Evolutionary conservation across 2,329 filamentous ascomycete genomes (phyloP).

Genomic region (Hypocreales sp.): DNA sequence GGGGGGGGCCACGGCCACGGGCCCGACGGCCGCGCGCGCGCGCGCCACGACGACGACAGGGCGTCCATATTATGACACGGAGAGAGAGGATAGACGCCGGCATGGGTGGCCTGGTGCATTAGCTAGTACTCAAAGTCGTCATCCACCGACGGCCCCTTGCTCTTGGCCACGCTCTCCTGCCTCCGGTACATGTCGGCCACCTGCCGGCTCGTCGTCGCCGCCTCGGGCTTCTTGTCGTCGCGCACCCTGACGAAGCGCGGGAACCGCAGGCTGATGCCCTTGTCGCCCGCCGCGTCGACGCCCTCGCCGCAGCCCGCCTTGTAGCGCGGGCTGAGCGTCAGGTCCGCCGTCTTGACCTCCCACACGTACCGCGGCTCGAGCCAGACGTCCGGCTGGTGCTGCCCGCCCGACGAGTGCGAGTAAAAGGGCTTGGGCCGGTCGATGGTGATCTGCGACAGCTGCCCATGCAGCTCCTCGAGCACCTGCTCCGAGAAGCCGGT

Average conservation of each 20-base stretch:
- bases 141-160: conserved; percentile 73
- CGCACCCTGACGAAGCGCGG: conserved; percentile 82
- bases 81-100: too few relatives aligned
- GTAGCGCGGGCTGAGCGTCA: conserved; percentile 85
- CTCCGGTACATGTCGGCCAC: conserved; percentile 95
- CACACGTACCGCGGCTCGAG: conserved; percentile 90
- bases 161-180: conserved; percentile 82
- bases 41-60: conserved; percentile 4
- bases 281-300: conserved; percentile 52
- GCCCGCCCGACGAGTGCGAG: conserved; percentile 63
- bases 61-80: conserved; percentile 12
- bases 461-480: conserved; percentile 70
- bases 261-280: conserved; percentile 79
- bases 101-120: too few relatives aligned
- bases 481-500: conserved; percentile 93
- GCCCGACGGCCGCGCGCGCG: conserved; percentile 9
- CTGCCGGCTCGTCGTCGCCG: conserved; percentile 70
- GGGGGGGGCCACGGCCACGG: conserved; percentile 12
- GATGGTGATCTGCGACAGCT: conserved; percentile 65
- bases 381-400: conserved; percentile 97
- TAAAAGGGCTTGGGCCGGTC: conserved; percentile 92
- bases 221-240: conserved; percentile 90
- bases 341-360: conserved; percentile 94
- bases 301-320: conserved; percentile 78
- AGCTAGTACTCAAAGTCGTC: conserved; percentile 91